Evolutionary conservation across 139 green algal genomes (phyloP).

Genomic region (Chlorella sp.): DNA sequence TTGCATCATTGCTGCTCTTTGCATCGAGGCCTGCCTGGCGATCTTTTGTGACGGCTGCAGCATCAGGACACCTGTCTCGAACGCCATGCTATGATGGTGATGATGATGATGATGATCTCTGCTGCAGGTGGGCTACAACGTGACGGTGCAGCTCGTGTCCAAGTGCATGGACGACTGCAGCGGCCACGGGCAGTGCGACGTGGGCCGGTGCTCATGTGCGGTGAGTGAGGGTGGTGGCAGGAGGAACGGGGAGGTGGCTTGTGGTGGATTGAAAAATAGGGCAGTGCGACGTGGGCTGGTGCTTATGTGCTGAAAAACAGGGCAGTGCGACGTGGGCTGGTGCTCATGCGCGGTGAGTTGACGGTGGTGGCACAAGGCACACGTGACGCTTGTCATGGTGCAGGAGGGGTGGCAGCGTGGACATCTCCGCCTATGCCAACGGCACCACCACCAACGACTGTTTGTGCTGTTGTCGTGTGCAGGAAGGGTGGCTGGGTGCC

Average conservation of each 20-base stretch:
- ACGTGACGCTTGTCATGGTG: neutral
- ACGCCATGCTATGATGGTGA: too few species aligned
- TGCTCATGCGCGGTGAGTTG: neutral
- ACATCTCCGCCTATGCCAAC: neutral
- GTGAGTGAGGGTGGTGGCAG: too few species aligned
- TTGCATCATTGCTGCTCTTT: too few species aligned
- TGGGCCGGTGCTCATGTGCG: neutral
- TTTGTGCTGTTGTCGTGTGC: neutral
- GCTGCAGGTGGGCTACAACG: neutral
- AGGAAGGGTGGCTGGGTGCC: neutral
- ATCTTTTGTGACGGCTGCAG: too few species aligned
- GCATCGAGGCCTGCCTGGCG: too few species aligned
- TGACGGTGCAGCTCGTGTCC: neutral
- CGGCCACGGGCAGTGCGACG: neutral
- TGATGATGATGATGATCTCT: neutral
- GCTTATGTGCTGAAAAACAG: too few species aligned
- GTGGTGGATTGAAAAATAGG: neutral
- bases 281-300: neutral
- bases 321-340: neutral
- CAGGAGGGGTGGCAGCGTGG: neutral
- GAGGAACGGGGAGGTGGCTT: neutral
- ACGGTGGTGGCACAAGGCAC: too few species aligned
- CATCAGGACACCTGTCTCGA: too few species aligned
- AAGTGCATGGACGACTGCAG: neutral
- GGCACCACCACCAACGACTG: neutral